Evolutionary conservation across 2,329 filamentous ascomycete species (phyloP).

Genomic region (Thermothelomyces thermophilus): DNA sequence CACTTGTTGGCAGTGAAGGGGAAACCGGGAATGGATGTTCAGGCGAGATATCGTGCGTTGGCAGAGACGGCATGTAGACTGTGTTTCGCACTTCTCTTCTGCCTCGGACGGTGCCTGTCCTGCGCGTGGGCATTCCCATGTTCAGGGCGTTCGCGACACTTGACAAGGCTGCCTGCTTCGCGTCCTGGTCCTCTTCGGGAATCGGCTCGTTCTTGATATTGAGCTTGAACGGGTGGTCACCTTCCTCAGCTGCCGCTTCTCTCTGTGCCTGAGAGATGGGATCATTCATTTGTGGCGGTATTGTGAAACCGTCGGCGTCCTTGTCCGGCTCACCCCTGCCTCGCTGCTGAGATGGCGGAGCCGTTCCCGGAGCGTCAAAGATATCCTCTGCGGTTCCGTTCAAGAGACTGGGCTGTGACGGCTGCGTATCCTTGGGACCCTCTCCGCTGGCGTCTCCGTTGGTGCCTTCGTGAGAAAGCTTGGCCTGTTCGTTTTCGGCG

Average conservation of each 20-base stretch:
- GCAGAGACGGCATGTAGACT: conserved; percentile 60
- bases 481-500: conserved; percentile 29
- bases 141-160: conserved; percentile 70
- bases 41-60: conserved; percentile 31
- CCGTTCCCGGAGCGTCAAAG: conserved; percentile 45
- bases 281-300: conserved; percentile 58
- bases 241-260: conserved; percentile 56
- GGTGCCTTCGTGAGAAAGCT: conserved; percentile 37
- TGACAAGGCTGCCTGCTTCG: conserved; percentile 64
- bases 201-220: conserved; percentile 75
- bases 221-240: conserved; percentile 67
- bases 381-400: conserved; percentile 47
- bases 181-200: conserved; percentile 68
- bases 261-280: conserved; percentile 66
- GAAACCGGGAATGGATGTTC: conserved; percentile 31
- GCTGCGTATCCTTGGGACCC: conserved; percentile 29
- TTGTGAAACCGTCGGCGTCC: conserved; percentile 69
- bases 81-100: conserved; percentile 89
- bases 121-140: conserved; percentile 58
- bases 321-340: conserved; percentile 41
- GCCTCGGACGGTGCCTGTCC: conserved; percentile 72
- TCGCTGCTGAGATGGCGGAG: conserved; percentile 43
- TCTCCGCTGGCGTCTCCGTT: conserved; percentile 29
- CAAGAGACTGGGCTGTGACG: conserved; percentile 31
- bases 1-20: conserved; percentile 33